Evolutionary conservation across 805 yeast species (phyloP), one percentile per base, ranked within the genome.

Genomic region (Nakazawaea ambrosiae): DNA sequence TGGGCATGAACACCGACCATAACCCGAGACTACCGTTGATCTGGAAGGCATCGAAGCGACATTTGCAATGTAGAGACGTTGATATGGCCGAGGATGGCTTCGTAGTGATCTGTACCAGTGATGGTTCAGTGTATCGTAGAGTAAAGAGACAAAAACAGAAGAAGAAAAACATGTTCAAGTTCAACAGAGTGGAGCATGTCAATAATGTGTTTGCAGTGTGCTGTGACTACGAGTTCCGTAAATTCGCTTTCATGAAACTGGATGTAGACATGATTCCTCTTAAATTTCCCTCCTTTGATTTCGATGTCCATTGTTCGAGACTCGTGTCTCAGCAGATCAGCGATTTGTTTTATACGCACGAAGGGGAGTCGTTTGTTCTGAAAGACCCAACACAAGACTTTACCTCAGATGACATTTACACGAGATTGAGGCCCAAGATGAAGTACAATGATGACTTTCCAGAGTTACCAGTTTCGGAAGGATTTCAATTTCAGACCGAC

Each of bases 11-110:
- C 10, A 54, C 49, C 25, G 61, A 71, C 42, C 68, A 67, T 14
- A 57, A 49, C 26, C 52, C 75, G 11, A 76, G 68, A 31, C 76
- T 72, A 46, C 45, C 53, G 1, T 54, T 60, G 1, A 58, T 72
- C n/a, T 84, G 92, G 90, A 66, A 59, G 23, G 84, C 89, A 1
- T 65, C 73, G 39, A 73, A 73, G 34, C 53, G 57, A 9, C 78
- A 74, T 46, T 59, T 75, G 67, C 65, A 61, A 39, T 86, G 75
- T 33, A 62, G 60, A 4, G 95, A 86, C 57, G 70, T 83, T 23
- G 90, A 79, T 49, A 66, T 80, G 31, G 72, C 82, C 2, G 62
- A 58, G 14, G 83, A 80, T 49, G 94, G 94, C 0, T 75, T 84
- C 0, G 54, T 85, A 2, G 61, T 88, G 1, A 53, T 89, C 1